These are phyloP conservation scores for Theobroma cacao DNA, from an alignment of 345 rosid genomes.

Conservation along the genomic window DNA sequence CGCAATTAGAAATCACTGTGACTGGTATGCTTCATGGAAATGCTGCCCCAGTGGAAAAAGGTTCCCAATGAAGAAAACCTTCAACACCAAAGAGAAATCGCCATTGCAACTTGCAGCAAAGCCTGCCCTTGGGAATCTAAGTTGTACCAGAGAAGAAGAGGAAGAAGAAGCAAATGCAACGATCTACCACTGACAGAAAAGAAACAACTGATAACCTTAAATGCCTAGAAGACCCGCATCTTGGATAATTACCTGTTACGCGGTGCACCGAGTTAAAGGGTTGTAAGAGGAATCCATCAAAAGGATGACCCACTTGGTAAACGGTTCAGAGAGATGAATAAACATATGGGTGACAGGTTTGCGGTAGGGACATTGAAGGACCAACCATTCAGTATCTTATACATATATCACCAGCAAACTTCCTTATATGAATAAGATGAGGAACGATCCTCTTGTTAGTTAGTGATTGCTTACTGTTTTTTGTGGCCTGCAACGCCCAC, in stretches of 20 bases:
- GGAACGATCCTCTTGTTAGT: slow-evolving; percentile 12
- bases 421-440: slow-evolving; percentile 10
- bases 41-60: neutral
- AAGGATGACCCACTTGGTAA: slow-evolving; percentile 1
- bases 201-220: too few relatives aligned
- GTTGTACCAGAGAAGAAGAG: neutral
- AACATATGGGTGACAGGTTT: neutral
- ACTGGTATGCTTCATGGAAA: neutral
- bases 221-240: too few relatives aligned
- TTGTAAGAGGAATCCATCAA: neutral
- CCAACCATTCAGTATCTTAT: slow-evolving; percentile 3
- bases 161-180: neutral
- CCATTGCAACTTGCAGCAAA: neutral
- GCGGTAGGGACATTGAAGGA: slow-evolving; percentile 8
- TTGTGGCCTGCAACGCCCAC: neutral
- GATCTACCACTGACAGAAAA: too few relatives aligned
- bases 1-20: too few relatives aligned
- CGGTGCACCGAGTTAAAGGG: neutral
- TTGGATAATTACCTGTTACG: too few relatives aligned
- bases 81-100: neutral
- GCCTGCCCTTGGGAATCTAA: too few relatives aligned
- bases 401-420: neutral
- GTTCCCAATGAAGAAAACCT: neutral
- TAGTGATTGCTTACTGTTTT: slow-evolving; percentile 19
- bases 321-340: neutral